phyloP scores from a whole-genome alignment of 352 stramenopile species.

The Pythium biforme region DNA sequence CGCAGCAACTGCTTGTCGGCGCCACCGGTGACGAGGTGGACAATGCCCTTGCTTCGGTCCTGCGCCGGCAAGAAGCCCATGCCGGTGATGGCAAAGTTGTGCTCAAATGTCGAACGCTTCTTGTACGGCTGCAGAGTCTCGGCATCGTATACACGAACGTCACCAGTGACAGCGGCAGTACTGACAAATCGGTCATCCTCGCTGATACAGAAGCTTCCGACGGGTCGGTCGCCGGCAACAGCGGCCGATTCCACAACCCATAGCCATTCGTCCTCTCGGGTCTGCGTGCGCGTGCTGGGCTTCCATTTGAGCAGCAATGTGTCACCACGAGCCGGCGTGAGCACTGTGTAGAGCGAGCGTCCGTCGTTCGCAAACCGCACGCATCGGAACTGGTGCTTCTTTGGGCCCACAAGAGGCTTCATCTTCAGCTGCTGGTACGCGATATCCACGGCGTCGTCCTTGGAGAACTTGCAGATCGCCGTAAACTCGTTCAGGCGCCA shows the following conservation, averaged over 20 bases:
- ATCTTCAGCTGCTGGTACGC: slow-evolving; percentile 50
- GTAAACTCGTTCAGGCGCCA: slow-evolving; percentile 73
- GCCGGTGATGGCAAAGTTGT: slow-evolving; percentile 82
- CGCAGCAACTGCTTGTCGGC: slow-evolving; percentile 75
- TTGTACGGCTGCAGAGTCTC: slow-evolving; percentile 51
- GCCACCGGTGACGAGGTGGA: slow-evolving; percentile 66
- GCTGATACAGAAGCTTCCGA: slow-evolving; percentile 78
- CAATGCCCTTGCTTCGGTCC: slow-evolving; percentile 34
- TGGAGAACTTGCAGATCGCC: slow-evolving; percentile 67
- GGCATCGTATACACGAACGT: slow-evolving; percentile 64
- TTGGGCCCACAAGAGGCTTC: slow-evolving; percentile 38
- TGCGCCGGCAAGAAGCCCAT: slow-evolving; percentile 59
- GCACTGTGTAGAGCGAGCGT: slow-evolving; percentile 65
- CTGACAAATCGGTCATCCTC: slow-evolving; percentile 71
- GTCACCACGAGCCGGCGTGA: slow-evolving; percentile 71
- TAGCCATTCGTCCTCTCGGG: slow-evolving; percentile 63
- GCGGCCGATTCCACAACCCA: slow-evolving; percentile 57
- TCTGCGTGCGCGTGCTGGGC: slow-evolving; percentile 63
- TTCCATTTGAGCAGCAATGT: slow-evolving; percentile 83
- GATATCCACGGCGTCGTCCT: slow-evolving; percentile 71
- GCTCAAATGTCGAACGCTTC: slow-evolving; percentile 51
- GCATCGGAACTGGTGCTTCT: slow-evolving; percentile 83
- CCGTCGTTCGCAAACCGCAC: slow-evolving; percentile 73
- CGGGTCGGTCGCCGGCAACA: slow-evolving; percentile 66
- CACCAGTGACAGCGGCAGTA: slow-evolving; percentile 65